These are phyloP conservation scores for Aspergillus olivimuriae DNA, from an alignment of 495 filamentous ascomycete genomes.

Conservation along the genomic window DNA sequence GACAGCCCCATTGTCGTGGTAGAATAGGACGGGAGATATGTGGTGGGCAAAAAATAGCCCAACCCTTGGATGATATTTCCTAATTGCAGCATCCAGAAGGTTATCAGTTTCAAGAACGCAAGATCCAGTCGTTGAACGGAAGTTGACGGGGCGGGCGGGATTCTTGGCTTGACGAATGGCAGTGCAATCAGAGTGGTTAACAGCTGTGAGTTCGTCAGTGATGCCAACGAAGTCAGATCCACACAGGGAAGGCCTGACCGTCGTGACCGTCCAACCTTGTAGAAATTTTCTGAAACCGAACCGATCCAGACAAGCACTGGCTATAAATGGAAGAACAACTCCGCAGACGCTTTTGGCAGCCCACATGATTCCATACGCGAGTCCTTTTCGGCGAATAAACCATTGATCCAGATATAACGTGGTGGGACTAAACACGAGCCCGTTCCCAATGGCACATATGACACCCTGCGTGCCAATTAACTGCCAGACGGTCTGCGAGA, in stretches of 20 bases:
- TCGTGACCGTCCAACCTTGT: slow-evolving; percentile 44
- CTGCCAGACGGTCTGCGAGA: slow-evolving; percentile 43
- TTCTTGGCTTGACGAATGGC: slow-evolving; percentile 50
- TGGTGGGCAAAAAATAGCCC: slow-evolving; percentile 61
- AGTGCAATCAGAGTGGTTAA: slow-evolving; percentile 48
- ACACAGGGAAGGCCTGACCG: no score
- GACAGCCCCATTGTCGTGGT: slow-evolving; percentile 38
- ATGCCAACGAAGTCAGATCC: not conserved
- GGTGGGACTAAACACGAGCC: slow-evolving; percentile 44
- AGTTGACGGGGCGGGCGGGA: slow-evolving; percentile 36
- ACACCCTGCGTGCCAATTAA: slow-evolving; percentile 51
- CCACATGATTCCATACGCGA: slow-evolving; percentile 51
- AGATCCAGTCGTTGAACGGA: slow-evolving; percentile 35
- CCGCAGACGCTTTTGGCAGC: slow-evolving; percentile 46
- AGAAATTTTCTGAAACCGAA: slow-evolving; percentile 54
- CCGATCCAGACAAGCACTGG: slow-evolving; percentile 42
- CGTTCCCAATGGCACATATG: slow-evolving; percentile 46
- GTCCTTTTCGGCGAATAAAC: slow-evolving; percentile 47
- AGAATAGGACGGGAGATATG: slow-evolving; percentile 61
- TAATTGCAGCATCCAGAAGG: slow-evolving; percentile 50
- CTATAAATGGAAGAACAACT: slow-evolving; percentile 46
- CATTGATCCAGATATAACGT: slow-evolving; percentile 53
- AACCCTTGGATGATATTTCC: slow-evolving; percentile 56
- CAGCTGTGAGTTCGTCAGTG: slow-evolving; percentile 14
- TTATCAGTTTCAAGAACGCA: slow-evolving; percentile 37